Evolutionary conservation across 352 stramenopile genomes (phyloP).

Genomic region (Globisporangium ultimum): DNA sequence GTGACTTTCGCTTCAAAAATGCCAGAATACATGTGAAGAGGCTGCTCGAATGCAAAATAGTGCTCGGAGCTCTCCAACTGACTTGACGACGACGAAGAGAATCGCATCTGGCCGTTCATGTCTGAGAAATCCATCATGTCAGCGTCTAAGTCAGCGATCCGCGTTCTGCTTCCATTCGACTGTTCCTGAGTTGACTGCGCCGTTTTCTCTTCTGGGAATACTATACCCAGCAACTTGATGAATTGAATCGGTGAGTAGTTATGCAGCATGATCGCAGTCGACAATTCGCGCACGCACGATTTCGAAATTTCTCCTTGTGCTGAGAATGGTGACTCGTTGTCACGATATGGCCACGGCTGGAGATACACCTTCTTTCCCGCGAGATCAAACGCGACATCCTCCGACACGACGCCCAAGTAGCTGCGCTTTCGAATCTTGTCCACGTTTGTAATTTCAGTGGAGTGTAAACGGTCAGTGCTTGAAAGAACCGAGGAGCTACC

Average conservation of each 20-base stretch:
- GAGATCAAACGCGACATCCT: slow-evolving; percentile 35
- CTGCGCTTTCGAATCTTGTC: slow-evolving; percentile 69
- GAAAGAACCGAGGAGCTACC: slow-evolving; percentile 16
- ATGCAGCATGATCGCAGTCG: slow-evolving; percentile 40
- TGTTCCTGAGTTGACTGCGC: slow-evolving; percentile 1
- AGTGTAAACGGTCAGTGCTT: slow-evolving; percentile 29
- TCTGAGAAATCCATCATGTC: slow-evolving; percentile 33
- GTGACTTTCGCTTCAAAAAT: slow-evolving; percentile 60
- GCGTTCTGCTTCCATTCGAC: slow-evolving; percentile 1
- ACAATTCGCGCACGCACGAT: slow-evolving; percentile 55
- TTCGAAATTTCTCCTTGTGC: slow-evolving; percentile 43
- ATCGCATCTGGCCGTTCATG: background rate
- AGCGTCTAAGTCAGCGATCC: slow-evolving; percentile 11
- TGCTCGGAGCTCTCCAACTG: slow-evolving; percentile 41
- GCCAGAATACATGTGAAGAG: slow-evolving; percentile 70
- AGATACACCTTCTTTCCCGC: slow-evolving; percentile 59
- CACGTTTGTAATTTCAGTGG: slow-evolving; percentile 39
- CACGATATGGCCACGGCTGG: slow-evolving; percentile 76
- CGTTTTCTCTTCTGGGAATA: slow-evolving; percentile 55
- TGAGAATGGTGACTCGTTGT: slow-evolving; percentile 50
- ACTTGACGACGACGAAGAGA: slow-evolving; percentile 6
- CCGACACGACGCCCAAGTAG: slow-evolving; percentile 47
- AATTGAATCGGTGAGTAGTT: slow-evolving; percentile 46
- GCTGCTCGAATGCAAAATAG: slow-evolving; percentile 80
- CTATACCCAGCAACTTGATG: slow-evolving; percentile 55